Percentiles rank a stretch among this genome's conserved stretches.
Conservation (phyloP, 768 basidiomycete genomes). For the Tremella fuciformis region DNA sequence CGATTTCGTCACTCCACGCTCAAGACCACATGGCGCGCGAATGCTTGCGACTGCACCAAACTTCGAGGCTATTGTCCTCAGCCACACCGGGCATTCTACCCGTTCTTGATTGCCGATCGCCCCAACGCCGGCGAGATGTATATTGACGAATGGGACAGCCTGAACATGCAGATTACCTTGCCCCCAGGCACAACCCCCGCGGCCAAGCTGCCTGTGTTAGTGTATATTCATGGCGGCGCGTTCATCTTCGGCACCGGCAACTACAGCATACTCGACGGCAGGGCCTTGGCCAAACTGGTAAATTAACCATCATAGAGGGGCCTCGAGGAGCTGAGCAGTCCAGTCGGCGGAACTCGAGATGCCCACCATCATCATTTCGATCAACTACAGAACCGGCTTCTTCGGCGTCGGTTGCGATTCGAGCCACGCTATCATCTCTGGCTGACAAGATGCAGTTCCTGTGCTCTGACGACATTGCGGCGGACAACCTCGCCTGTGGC, state of each 20-base stretch:
- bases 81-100: constrained; percentile 15
- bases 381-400: constrained; percentile 11
- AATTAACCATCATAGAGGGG: no score
- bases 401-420: not conserved
- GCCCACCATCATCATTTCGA: constrained; percentile 19
- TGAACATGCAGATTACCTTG: constrained; percentile 16
- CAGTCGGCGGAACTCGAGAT: constrained; percentile 15
- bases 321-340: not conserved
- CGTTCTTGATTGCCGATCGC: constrained; percentile 17
- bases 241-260: constrained; percentile 23
- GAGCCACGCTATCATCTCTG: not conserved
- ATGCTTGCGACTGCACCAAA: not conserved
- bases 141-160: constrained; percentile 18
- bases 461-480: constrained; percentile 16
- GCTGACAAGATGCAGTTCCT: constrained; percentile 7
- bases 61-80: constrained; percentile 9
- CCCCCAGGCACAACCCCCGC: constrained; percentile 2
- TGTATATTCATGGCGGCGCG: constrained; percentile 24
- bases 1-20: constrained; percentile 4
- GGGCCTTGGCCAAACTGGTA: constrained; percentile 6
- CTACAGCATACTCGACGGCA: constrained; percentile 12
- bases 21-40: not conserved
- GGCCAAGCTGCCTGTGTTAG: constrained; percentile 15
- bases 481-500: constrained; percentile 5
- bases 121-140: constrained; percentile 8